These are phyloP conservation scores for Metschnikowia cerradonensis DNA, from an alignment of 805 yeast species.

Conservation along the genomic window DNA sequence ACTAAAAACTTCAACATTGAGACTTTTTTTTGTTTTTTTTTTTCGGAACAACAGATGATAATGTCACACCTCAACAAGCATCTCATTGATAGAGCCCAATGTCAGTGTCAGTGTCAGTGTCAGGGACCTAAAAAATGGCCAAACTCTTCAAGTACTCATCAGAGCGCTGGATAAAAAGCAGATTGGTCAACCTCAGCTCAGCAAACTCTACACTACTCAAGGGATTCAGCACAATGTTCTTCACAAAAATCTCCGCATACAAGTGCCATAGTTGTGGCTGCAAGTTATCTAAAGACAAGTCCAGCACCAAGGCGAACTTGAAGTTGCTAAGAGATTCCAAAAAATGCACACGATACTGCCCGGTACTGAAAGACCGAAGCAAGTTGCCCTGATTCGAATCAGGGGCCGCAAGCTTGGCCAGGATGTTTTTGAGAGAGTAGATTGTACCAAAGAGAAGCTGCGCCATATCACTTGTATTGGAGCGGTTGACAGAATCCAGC, in stretches of 20 bases:
- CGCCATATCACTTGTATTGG: constrained; percentile 64
- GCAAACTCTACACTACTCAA: constrained; percentile 56
- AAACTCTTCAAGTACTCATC: constrained; percentile 43
- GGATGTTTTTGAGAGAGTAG: constrained; percentile 72
- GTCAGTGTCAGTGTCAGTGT: too few relatives aligned
- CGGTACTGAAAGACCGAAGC: constrained; percentile 60
- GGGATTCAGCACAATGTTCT: constrained; percentile 55
- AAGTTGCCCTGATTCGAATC: constrained; percentile 24
- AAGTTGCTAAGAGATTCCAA: constrained; percentile 76
- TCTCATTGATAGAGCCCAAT: too few relatives aligned
- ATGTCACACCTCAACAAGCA: too few relatives aligned
- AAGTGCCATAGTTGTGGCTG: constrained; percentile 54
- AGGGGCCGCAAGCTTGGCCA: constrained; percentile 46
- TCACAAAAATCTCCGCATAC: constrained; percentile 56
- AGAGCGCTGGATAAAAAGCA: constrained; percentile 50
- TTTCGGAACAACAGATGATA: too few relatives aligned
- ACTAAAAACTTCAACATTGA: too few relatives aligned
- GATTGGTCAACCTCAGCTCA: constrained; percentile 51
- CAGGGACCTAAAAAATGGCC: constrained; percentile 15
- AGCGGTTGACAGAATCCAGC: constrained; percentile 37
- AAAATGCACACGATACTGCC: constrained; percentile 73
- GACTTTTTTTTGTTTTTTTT: too few relatives aligned
- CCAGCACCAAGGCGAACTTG: constrained; percentile 72
- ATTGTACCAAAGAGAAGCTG: constrained; percentile 83
- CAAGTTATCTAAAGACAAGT: constrained; percentile 52